Evolutionary conservation across 176 grass and related monocot genomes (phyloP), one percentile per base, ranked within the genome.

Genomic region (Tillandsia leiboldiana): DNA sequence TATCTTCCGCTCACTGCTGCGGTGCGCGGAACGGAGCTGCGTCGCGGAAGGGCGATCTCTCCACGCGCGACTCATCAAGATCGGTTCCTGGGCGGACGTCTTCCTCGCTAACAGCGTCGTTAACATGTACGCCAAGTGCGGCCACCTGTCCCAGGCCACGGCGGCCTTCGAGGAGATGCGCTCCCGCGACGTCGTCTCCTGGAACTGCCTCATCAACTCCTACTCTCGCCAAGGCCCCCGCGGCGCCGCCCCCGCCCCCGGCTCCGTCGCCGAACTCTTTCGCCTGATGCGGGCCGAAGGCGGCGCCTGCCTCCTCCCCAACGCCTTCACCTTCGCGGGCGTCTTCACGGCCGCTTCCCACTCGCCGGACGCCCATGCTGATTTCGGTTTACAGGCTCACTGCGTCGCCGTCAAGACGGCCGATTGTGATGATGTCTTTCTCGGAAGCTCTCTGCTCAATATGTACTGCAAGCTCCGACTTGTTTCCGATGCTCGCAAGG

Each of bases 171-270:
- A 70, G 22, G 83, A 73, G 2, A 26, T 57, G 50, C 52, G 20
- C 18, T 9, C 13, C 63, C 71, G 71, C 10, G 90, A 88, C 70
- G 77, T 71, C 26, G 83, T 87, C 70, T 92, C 86, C 1, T 88
- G 83, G 85, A 88, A 92, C 48, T 88, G 76, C 77, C 83, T 92
- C 70, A 79, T 92, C 82, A 88, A 92, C 49, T 70, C 80, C 14
- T 74, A 81, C 70, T 83, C 90, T 18, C 74, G 79, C 27, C 50
- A 71, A 64, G 72, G 72, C 57, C 33, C 71, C n/a, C 14, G 9
- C 6, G 50, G 56, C 2, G 72, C 90, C 0, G 23, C 66, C 49
- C 17, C 63, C 49, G 33, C 33, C 33, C 24, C 24, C 24, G 24
- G 3, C 33, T 42, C 33, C 33, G 85, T 79, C 15, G 58, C 85